Evolutionary conservation across 2,329 filamentous ascomycete genomes (phyloP).

Genomic region (Penicillium sp.): DNA sequence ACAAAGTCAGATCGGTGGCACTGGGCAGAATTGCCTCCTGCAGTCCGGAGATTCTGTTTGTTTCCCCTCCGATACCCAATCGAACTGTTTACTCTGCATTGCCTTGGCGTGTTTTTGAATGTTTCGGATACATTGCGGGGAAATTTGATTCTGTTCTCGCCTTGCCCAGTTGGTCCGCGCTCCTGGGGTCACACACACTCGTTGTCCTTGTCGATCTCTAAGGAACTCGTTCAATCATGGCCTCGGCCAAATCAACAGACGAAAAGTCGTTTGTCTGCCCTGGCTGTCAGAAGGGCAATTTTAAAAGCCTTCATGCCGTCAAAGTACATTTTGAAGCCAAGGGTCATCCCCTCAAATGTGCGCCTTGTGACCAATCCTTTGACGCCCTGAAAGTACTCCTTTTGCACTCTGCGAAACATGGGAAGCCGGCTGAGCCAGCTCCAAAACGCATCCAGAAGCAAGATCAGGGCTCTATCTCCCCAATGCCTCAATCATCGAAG

Average conservation of each 20-base stretch:
- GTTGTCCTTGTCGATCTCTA: background rate
- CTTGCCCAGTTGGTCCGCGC: background rate
- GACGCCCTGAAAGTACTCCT: background rate
- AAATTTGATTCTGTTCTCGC: background rate
- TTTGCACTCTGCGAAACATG: constrained; percentile 1
- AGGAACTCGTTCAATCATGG: background rate
- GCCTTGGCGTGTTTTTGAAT: background rate
- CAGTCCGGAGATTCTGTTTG: background rate
- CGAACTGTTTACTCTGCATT: background rate
- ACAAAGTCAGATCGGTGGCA: background rate
- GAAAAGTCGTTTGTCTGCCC: constrained; percentile 9
- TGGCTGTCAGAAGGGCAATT: constrained; percentile 4
- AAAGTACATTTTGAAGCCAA: constrained; percentile 10
- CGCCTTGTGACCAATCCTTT: constrained; percentile 1
- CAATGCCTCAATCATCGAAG: background rate
- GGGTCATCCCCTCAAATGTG: constrained; percentile 3
- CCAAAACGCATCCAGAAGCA: background rate
- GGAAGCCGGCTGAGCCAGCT: background rate
- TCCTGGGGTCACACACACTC: background rate
- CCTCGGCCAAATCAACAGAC: background rate
- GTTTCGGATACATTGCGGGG: background rate
- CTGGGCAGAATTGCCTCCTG: background rate
- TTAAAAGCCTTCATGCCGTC: constrained; percentile 3
- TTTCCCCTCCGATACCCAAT: background rate
- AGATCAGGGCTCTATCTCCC: background rate